phyloP scores from a whole-genome alignment of 345 rosid genomes.

The Camelina sativa region DNA sequence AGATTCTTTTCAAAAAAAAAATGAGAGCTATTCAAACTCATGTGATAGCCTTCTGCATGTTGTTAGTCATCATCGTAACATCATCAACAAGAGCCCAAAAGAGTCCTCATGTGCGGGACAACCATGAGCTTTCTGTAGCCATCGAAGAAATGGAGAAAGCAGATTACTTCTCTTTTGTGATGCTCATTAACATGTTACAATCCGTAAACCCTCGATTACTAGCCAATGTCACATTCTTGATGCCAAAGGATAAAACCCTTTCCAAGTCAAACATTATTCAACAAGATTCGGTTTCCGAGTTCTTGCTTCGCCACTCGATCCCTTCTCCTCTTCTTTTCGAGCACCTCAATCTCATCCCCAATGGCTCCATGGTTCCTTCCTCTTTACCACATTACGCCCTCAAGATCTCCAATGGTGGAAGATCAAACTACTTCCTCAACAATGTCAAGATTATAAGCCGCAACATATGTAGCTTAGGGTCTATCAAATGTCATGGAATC shows the following conservation, averaged over 20 bases:
- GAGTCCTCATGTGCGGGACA: conserved; percentile 16
- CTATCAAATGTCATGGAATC: conserved; percentile 83
- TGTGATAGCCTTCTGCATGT: conserved; percentile 19
- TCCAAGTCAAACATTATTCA: conserved; percentile 44
- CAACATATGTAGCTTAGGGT: conserved; percentile 60
- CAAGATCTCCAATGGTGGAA: conserved; percentile 55
- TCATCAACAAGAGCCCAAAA: conserved; percentile 33
- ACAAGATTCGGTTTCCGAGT: conserved; percentile 46
- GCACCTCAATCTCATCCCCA: conserved; percentile 61
- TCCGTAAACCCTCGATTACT: conserved; percentile 24
- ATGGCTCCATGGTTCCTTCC: conserved; percentile 63
- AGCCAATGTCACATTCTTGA: conserved; percentile 69
- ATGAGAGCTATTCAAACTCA: conserved; percentile 32
- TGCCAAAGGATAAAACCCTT: conserved; percentile 69
- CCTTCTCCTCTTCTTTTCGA: conserved; percentile 74
- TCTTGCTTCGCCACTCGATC: conserved; percentile 76
- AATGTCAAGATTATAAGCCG: conserved; percentile 65
- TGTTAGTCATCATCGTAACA: conserved; percentile 12
- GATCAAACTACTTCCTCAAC: conserved; percentile 58
- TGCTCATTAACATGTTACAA: conserved; percentile 72
- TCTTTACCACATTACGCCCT: conserved; percentile 56
- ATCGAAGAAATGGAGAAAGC: conserved; percentile 77
- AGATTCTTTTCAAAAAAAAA: not conserved
- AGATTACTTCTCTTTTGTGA: conserved; percentile 67
- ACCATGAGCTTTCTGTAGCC: conserved; percentile 54